Evolutionary conservation across 2,329 filamentous ascomycete genomes (phyloP), one percentile per base, ranked within the genome.

Genomic region (Aureobasidium sp.): DNA sequence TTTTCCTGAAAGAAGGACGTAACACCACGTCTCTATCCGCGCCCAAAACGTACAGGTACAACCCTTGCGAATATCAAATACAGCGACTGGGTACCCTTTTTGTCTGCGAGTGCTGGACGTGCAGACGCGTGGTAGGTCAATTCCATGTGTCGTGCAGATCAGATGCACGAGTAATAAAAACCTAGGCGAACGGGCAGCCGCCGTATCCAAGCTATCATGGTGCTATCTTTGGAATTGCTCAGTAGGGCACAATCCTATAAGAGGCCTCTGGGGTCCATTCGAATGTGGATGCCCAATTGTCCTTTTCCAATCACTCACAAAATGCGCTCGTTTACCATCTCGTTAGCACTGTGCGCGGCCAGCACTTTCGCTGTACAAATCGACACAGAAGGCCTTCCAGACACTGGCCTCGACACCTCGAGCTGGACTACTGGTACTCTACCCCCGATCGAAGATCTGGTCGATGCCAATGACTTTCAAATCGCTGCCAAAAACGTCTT

Each of bases 401-500:
- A 70, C 36, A 70, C 69, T 51, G 69, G 68, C 15, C 62, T 70
- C 3, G 66, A 70, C 51, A 70, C 69, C 11, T 68, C 67, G 14
- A 53, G 45, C 15, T 70, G 69, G 69, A 66, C 64, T 1, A 65
- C 63, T 34, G 68, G 69, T 34, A 62, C 62, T 22, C 62, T 64
- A 2, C 69, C 69, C n/a, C 65, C 68, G 12, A 67, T 70, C 22
- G 64, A 63, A 34, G 66, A 68, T 41, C 62, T 69, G 9, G 66
- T 68, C 27, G 66, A 69, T 48, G 62, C 67, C 27, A 65, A 70
- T 51, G 69, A 70, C 62, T 65, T 70, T 14, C 68, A 70, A 31
- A 66, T 70, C 5, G 78, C 76, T 11, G 79, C 80, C 29, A 73
- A 74, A 6, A 81, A 70, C 60, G 67, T 65, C n/a, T 66, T 71